These are phyloP conservation scores for Rugosomyces carneus DNA, from an alignment of 1,284 basidiomycete genomes.

Conservation along the genomic window DNA sequence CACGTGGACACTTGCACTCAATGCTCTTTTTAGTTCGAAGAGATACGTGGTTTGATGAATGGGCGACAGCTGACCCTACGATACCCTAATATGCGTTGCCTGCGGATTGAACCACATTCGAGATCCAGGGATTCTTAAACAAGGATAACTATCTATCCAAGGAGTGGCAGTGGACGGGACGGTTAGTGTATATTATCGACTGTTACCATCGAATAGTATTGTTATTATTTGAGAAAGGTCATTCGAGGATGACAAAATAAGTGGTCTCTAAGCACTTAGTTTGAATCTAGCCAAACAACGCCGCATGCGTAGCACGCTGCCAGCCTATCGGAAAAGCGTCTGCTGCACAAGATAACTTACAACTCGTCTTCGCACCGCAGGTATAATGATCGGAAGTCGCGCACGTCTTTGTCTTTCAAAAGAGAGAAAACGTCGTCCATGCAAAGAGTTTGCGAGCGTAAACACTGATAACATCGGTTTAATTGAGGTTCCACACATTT, in stretches of 20 bases:
- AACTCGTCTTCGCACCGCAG: too few relatives aligned
- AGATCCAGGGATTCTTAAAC: slow-evolving; percentile 19
- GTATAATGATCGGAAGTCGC: too few relatives aligned
- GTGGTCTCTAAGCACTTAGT: too few relatives aligned
- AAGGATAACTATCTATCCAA: not conserved
- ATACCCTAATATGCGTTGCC: slow-evolving; percentile 60
- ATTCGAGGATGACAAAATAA: too few relatives aligned
- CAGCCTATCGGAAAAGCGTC: not conserved
- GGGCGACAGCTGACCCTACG: slow-evolving; percentile 50
- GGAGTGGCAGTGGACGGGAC: not conserved
- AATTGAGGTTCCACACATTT: too few relatives aligned
- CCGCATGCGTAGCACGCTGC: not conserved
- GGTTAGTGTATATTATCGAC: not conserved
- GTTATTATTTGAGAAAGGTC: not conserved
- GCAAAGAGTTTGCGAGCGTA: too few relatives aligned
- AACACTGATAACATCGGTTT: too few relatives aligned
- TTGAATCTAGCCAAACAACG: too few relatives aligned
- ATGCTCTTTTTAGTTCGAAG: slow-evolving; percentile 48
- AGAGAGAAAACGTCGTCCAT: too few relatives aligned
- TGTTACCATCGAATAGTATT: not conserved
- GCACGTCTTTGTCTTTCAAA: too few relatives aligned
- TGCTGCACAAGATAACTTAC: too few relatives aligned
- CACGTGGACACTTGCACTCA: not conserved
- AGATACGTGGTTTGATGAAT: slow-evolving; percentile 57
- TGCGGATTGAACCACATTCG: slow-evolving; percentile 39